These are phyloP conservation scores for Lithospermum erythrorhizon DNA, from an alignment of 257 asterid species.

Conservation along the genomic window DNA sequence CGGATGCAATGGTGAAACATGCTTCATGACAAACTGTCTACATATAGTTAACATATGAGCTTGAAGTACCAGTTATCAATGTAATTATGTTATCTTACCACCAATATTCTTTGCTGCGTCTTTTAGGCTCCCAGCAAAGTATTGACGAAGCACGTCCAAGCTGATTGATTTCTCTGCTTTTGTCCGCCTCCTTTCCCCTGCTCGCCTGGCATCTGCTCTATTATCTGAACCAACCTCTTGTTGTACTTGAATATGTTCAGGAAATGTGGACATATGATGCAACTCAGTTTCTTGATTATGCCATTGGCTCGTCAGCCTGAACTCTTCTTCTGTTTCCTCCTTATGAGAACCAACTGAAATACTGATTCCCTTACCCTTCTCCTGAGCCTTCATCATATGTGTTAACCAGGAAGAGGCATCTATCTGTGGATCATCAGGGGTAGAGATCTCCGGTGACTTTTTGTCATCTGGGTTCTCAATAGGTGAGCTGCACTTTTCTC, in stretches of 20 bases:
- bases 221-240: conserved; percentile 28
- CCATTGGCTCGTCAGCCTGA: conserved; percentile 38
- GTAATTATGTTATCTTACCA: conserved; percentile 29
- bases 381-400: conserved; percentile 24
- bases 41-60: not conserved
- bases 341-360: conserved; percentile 26
- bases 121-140: conserved; percentile 72
- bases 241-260: conserved; percentile 24
- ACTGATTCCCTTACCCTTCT: conserved; percentile 39
- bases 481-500: conserved; percentile 15
- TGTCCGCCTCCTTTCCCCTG: conserved; percentile 39
- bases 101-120: conserved; percentile 83
- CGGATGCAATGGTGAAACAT: no score
- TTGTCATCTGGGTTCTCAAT: conserved; percentile 16
- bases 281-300: conserved; percentile 23
- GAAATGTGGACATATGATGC: conserved; percentile 13
- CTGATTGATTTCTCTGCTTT: conserved; percentile 61
- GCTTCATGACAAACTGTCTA: no score
- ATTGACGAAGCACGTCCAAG: conserved; percentile 59
- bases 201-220: conserved; percentile 26
- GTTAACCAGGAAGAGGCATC: conserved; percentile 36
- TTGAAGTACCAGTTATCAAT: not conserved
- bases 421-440: conserved; percentile 18
- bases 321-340: conserved; percentile 36
- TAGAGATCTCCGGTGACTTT: conserved; percentile 9